Conservation (phyloP, 1,284 basidiomycete genomes). For the Cutaneotrichosporon mucoides region DNA sequence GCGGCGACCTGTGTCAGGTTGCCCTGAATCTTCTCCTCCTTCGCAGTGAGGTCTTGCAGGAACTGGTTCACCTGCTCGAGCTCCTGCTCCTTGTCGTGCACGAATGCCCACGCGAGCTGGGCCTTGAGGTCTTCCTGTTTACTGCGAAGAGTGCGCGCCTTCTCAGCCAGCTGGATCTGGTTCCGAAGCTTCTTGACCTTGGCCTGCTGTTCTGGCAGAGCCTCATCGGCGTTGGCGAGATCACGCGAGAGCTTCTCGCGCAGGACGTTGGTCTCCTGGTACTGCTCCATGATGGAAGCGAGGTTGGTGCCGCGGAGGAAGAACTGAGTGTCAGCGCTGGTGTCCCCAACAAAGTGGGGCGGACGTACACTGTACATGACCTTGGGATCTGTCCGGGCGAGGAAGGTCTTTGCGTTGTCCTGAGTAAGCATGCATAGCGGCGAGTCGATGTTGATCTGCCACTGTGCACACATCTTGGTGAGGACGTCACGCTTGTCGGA, state of each 20-base stretch:
- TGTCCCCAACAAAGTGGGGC: not conserved
- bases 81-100: constrained; percentile 60
- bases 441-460: constrained; percentile 91
- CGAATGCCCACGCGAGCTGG: constrained; percentile 79
- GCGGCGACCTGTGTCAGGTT: constrained; percentile 30
- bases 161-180: constrained; percentile 67
- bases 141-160: constrained; percentile 66
- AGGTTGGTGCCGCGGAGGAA: constrained; percentile 93
- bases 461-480: constrained; percentile 81
- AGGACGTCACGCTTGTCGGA: constrained; percentile 80
- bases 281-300: constrained; percentile 79
- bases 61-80: not conserved
- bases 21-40: constrained; percentile 7
- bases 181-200: constrained; percentile 24
- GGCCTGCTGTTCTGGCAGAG: constrained; percentile 21
- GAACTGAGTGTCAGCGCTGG: constrained; percentile 57
- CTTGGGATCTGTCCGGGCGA: constrained; percentile 73
- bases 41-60: constrained; percentile 11
- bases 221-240: constrained; percentile 20
- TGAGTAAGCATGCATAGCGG: constrained; percentile 93
- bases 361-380: constrained; percentile 80
- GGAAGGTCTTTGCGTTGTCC: constrained; percentile 77
- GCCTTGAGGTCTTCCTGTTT: constrained; percentile 51
- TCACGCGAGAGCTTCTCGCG: constrained; percentile 53
- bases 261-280: constrained; percentile 54